Evolutionary conservation across 805 yeast species (phyloP).

Genomic region (Yarrowia osloensis): DNA sequence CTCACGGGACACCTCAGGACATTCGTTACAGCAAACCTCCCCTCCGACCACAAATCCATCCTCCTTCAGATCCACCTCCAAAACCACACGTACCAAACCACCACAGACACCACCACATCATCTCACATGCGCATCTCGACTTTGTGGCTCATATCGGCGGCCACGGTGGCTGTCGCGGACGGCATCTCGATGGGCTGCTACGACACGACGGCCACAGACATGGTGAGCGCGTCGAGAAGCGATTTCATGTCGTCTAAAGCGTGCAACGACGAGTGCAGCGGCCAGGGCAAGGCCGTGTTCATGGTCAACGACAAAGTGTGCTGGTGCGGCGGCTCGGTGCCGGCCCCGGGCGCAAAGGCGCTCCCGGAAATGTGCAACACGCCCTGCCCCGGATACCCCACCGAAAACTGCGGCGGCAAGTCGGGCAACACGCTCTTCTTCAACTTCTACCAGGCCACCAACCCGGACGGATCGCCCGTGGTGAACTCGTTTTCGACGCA

Average conservation of each 20-base stretch:
- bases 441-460: slow-evolving; percentile 34
- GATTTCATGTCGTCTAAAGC: slow-evolving; percentile 9
- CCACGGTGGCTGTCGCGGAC: slow-evolving; percentile 11
- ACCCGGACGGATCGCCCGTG: slow-evolving; percentile 13
- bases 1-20: not conserved
- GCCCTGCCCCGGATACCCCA: slow-evolving; percentile 63
- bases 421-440: slow-evolving; percentile 38
- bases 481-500: not conserved
- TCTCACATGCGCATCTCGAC: slow-evolving; percentile 4
- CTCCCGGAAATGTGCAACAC: slow-evolving; percentile 46
- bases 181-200: slow-evolving; percentile 18
- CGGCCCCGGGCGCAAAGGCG: slow-evolving; percentile 43
- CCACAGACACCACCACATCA: not conserved
- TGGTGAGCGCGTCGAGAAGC: not conserved
- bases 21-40: too few relatives aligned
- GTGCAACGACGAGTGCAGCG: slow-evolving; percentile 2
- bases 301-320: slow-evolving; percentile 53
- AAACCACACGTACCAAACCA: not conserved
- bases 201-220: slow-evolving; percentile 1
- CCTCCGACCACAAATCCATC: too few relatives aligned
- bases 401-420: slow-evolving; percentile 65
- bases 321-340: slow-evolving; percentile 61
- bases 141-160: slow-evolving; percentile 1
- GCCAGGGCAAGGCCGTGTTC: slow-evolving; percentile 10
- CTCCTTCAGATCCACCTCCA: not conserved